These are phyloP conservation scores for Talaromyces rugulosus DNA, from an alignment of 2,329 filamentous ascomycete species.

Conservation along the genomic window DNA sequence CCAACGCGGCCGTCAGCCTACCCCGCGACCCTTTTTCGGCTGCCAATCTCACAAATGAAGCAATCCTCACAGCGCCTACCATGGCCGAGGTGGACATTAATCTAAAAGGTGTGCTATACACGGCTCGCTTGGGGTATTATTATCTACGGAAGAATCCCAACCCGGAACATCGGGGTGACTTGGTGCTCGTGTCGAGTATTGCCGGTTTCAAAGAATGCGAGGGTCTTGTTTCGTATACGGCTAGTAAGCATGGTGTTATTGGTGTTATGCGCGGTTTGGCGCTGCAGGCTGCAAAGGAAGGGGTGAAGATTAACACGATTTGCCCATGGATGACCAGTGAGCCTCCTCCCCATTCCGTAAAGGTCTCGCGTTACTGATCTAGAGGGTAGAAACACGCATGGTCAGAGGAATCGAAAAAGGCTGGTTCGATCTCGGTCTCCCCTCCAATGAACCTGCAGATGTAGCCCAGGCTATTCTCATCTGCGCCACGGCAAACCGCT, in stretches of 20 bases:
- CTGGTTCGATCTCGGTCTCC: conserved; percentile 19
- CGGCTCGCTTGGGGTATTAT: conserved; percentile 18
- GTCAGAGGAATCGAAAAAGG: conserved; percentile 17
- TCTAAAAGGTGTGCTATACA: conserved; percentile 17
- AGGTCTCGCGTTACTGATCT: not conserved
- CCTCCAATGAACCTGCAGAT: conserved; percentile 20
- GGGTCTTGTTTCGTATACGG: conserved; percentile 18
- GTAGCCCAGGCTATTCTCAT: conserved; percentile 20
- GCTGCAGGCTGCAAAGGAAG: conserved; percentile 11
- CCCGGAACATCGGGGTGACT: conserved; percentile 13
- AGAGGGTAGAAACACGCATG: conserved; percentile 15
- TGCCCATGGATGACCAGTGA: conserved; percentile 18
- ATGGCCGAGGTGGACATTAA: conserved; percentile 21
- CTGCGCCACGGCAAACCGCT: conserved; percentile 19
- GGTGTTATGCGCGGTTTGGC: conserved; percentile 21
- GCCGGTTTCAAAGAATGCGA: conserved; percentile 19
- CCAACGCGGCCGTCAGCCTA: conserved; percentile 19
- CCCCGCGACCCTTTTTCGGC: conserved; percentile 18
- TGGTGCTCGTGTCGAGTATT: conserved; percentile 20
- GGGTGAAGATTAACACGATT: conserved; percentile 14
- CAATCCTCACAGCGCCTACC: conserved; percentile 16
- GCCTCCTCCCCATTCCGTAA: not conserved
- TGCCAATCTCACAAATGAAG: conserved; percentile 4
- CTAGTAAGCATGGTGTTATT: conserved; percentile 23
- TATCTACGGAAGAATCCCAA: conserved; percentile 15